Evolutionary conservation across 106 monocot species (phyloP).

Genomic region (Dioscorea alata): DNA sequence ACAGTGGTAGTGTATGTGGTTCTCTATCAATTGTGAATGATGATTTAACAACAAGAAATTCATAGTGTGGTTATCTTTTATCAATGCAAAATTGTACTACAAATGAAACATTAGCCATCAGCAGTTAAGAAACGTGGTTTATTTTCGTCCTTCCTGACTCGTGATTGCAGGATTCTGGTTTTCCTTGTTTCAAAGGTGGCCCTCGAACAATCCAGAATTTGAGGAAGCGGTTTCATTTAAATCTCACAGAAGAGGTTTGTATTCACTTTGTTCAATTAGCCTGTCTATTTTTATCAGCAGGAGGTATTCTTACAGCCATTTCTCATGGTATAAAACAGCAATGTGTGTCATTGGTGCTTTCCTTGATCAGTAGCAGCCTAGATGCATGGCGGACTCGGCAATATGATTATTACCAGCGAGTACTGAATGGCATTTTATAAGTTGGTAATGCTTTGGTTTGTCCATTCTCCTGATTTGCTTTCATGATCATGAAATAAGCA

Average conservation of each 20-base stretch:
- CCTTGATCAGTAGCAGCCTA: slow-evolving; percentile 98
- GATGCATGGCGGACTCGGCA: slow-evolving; percentile 98
- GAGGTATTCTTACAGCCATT: slow-evolving; percentile 4
- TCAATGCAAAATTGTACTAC: too few species aligned
- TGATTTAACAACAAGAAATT: too few species aligned
- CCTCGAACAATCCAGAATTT: slow-evolving; percentile 93
- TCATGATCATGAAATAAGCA: slow-evolving; percentile 2
- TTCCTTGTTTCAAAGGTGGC: slow-evolving; percentile 95
- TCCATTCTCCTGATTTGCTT: slow-evolving; percentile 9
- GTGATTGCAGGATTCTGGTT: slow-evolving; percentile 86
- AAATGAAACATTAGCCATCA: too few species aligned
- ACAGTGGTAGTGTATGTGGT: too few species aligned
- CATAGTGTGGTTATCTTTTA: too few species aligned
- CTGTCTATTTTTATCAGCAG: background rate
- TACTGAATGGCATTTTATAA: slow-evolving; percentile 95
- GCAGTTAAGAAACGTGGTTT: background rate
- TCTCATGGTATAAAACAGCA: slow-evolving; percentile 56
- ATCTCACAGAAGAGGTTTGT: slow-evolving; percentile 93
- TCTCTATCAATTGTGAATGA: too few species aligned
- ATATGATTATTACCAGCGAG: slow-evolving; percentile 97
- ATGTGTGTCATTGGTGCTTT: slow-evolving; percentile 96
- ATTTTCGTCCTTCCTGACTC: background rate
- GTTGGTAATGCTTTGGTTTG: background rate
- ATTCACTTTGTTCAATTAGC: background rate
- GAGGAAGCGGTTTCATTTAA: slow-evolving; percentile 92